phyloP scores from a whole-genome alignment of 352 stramenopile species.

The Phytophthora constricta region DNA sequence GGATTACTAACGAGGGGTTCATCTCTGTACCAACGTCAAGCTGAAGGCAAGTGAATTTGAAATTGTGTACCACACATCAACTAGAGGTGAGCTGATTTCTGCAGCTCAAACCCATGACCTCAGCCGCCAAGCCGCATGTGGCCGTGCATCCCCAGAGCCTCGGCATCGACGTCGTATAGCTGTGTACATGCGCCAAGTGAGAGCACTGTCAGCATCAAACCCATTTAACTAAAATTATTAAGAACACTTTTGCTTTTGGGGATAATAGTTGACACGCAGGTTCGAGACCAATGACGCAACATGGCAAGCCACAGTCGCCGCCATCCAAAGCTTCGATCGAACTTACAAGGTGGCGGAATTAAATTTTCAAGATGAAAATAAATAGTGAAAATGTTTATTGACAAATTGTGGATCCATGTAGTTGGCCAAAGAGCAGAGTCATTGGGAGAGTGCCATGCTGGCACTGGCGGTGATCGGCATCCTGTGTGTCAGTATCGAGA shows the following conservation, averaged over 20 bases:
- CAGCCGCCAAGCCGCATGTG: too few relatives aligned
- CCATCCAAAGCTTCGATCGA: constrained; percentile 45
- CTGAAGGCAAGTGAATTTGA: too few relatives aligned
- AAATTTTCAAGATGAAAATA: neutral
- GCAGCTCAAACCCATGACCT: too few relatives aligned
- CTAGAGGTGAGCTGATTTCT: too few relatives aligned
- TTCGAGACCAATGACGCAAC: constrained; percentile 34
- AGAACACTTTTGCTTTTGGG: neutral
- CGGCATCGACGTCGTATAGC: constrained; percentile 12
- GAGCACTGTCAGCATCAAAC: neutral
- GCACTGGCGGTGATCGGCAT: constrained; percentile 41
- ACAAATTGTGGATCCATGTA: constrained; percentile 7
- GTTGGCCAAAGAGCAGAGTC: constrained; percentile 23
- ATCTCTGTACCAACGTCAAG: too few relatives aligned
- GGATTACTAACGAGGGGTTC: too few relatives aligned
- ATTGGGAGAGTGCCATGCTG: constrained; percentile 61
- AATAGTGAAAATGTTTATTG: neutral
- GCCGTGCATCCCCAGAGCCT: too few relatives aligned
- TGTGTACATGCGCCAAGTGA: constrained; percentile 24
- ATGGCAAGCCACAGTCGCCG: constrained; percentile 43
- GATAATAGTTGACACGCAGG: constrained; percentile 18
- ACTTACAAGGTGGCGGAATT: constrained; percentile 30
- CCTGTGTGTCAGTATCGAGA: constrained; percentile 51
- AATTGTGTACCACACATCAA: too few relatives aligned
- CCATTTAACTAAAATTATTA: neutral